Percentiles rank a stretch among this genome's conserved stretches.
Conservation (phyloP, 129 eudicot genomes). For the Cynara cardunculus region DNA sequence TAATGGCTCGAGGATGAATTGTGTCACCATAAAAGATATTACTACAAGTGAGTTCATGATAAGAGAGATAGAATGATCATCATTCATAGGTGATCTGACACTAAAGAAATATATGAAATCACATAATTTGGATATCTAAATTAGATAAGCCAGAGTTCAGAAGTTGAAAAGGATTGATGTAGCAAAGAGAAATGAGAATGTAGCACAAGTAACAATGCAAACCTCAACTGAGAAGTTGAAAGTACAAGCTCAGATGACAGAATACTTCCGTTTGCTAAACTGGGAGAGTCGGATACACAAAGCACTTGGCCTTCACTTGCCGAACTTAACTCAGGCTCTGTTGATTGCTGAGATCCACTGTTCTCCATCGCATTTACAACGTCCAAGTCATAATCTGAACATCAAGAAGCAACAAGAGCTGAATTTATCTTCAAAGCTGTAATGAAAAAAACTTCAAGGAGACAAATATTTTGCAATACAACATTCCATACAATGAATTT, state of each 20-base stretch:
- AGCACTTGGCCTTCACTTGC: constrained; percentile 13
- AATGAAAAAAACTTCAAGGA: constrained; percentile 15
- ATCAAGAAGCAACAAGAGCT: constrained; percentile 26
- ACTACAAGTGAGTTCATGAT: background rate
- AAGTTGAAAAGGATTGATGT: background rate
- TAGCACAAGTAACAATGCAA: constrained; percentile 13
- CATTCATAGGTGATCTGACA: background rate
- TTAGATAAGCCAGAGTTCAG: background rate
- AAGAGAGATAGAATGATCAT: background rate
- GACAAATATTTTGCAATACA: background rate
- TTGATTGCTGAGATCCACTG: constrained; percentile 21
- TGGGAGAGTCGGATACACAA: constrained; percentile 15
- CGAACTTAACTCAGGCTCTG: constrained; percentile 18
- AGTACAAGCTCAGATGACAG: constrained; percentile 36
- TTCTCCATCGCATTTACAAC: constrained; percentile 10
- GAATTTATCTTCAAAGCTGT: background rate
- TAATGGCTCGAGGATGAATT: too few relatives aligned
- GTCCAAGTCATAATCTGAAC: constrained; percentile 43
- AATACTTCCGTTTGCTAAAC: constrained; percentile 20
- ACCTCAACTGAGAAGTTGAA: constrained; percentile 42
- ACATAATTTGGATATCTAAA: background rate
- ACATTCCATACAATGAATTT: background rate
- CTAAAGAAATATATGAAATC: background rate
- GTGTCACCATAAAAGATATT: too few relatives aligned
- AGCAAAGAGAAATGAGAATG: background rate